phyloP scores from a whole-genome alignment of 768 basidiomycete genomes.

The Hygrophoropsis aurantiaca region DNA sequence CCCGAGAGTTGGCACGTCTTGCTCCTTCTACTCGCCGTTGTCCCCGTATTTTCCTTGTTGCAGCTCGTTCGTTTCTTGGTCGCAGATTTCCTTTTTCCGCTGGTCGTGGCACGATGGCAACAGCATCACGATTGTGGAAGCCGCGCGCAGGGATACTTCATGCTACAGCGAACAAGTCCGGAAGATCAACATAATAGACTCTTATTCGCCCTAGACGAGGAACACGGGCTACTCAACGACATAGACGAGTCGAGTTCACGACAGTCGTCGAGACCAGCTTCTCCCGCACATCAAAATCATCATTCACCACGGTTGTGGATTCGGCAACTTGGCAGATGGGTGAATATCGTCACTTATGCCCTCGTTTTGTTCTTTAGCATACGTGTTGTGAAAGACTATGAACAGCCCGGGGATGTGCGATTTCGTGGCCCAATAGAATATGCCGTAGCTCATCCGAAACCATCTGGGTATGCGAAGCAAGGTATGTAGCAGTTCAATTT shows the following conservation, averaged over 20 bases:
- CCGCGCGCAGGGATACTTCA: slow-evolving; percentile 1
- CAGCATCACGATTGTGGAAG: background rate
- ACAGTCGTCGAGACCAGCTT: background rate
- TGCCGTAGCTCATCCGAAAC: slow-evolving; percentile 4
- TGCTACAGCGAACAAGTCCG: background rate
- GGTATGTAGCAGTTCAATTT: background rate
- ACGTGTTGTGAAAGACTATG: slow-evolving; percentile 4
- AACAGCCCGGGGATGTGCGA: slow-evolving; percentile 9
- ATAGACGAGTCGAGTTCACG: background rate
- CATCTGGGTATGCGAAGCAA: slow-evolving; percentile 6
- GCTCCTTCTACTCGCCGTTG: background rate
- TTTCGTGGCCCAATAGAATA: background rate
- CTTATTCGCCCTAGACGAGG: background rate
- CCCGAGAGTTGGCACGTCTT: slow-evolving; percentile 5
- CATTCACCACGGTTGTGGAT: background rate
- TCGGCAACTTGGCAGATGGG: background rate
- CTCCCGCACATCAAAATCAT: background rate
- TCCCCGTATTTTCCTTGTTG: slow-evolving; percentile 1
- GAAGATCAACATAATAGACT: background rate
- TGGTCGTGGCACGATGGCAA: background rate
- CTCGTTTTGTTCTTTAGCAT: slow-evolving; percentile 2
- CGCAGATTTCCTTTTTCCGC: background rate
- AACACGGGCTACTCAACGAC: background rate
- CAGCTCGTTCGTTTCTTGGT: slow-evolving; percentile 6
- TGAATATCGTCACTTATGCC: background rate